Conservation (phyloP, 495 filamentous ascomycete species). For the Neurospora sp. region DNA sequence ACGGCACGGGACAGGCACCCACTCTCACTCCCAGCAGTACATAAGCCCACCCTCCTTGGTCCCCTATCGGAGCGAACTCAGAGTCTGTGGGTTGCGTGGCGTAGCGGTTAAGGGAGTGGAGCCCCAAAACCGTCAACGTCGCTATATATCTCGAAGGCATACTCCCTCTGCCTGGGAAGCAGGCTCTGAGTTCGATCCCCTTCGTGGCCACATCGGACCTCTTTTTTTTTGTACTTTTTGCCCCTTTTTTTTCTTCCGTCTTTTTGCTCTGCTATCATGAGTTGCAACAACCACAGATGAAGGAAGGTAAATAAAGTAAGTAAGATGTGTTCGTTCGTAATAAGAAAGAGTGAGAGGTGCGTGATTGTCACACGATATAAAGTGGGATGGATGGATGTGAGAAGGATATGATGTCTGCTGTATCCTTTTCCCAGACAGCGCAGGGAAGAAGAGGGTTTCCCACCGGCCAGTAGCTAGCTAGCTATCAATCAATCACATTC, state of each 20-base stretch:
- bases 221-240: background rate
- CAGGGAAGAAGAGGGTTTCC: no score
- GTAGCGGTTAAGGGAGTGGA: background rate
- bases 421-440: no score
- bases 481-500: background rate
- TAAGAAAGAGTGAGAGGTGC: no score
- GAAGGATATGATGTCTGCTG: background rate
- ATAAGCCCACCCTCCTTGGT: background rate
- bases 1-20: background rate
- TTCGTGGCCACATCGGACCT: background rate
- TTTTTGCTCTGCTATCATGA: no score
- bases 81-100: background rate
- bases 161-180: background rate
- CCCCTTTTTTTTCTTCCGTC: background rate
- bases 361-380: no score
- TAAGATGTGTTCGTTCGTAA: no score
- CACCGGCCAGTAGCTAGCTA: background rate
- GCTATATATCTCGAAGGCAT: background rate
- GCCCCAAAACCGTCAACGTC: background rate
- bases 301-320: no score
- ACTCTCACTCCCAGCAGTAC: background rate
- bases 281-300: no score
- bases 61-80: background rate
- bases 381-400: background rate
- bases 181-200: background rate